A percentile compares a stretch with the other conserved stretches of the same genome.
Evolutionary conservation across 2,329 filamentous ascomycete genomes (phyloP).

Genomic region (Curvularia hawaiiensis): DNA sequence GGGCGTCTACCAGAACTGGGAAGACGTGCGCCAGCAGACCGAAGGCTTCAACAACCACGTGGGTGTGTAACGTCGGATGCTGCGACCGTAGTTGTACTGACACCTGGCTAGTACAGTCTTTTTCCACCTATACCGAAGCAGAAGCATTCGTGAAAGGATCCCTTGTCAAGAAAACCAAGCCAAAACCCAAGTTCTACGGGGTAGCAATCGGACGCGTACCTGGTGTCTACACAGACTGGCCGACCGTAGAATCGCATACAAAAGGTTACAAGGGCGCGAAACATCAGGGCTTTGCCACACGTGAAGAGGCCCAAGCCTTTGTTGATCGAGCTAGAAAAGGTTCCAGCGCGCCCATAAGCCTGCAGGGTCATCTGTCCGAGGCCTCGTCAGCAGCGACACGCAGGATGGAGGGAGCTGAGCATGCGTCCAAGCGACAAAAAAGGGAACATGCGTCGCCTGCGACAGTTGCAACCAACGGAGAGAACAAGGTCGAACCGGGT

Average conservation of each 20-base stretch:
- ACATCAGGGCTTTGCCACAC: constrained; percentile 55
- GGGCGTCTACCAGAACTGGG: constrained; percentile 68
- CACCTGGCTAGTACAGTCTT: constrained; percentile 72
- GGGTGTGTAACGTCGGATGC: constrained; percentile 32
- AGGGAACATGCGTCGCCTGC: constrained; percentile 32
- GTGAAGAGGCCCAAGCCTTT: constrained; percentile 76
- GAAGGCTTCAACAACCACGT: constrained; percentile 57
- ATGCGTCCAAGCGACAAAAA: constrained; percentile 47
- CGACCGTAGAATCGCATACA: constrained; percentile 73
- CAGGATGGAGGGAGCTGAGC: constrained; percentile 24
- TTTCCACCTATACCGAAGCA: constrained; percentile 75
- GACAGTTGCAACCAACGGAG: constrained; percentile 16
- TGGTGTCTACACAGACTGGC: constrained; percentile 70
- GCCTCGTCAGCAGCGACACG: constrained; percentile 27
- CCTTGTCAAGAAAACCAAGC: constrained; percentile 44
- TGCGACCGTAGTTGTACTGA: constrained; percentile 4
- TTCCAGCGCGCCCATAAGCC: constrained; percentile 29
- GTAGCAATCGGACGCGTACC: constrained; percentile 63
- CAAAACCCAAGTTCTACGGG: constrained; percentile 62
- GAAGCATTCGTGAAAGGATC: constrained; percentile 73
- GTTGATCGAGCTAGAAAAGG: constrained; percentile 54
- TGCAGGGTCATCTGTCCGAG: constrained; percentile 36
- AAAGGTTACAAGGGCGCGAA: constrained; percentile 71
- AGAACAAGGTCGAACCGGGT: constrained; percentile 52
- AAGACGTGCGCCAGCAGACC: constrained; percentile 65